Evolutionary conservation across 2,329 filamentous ascomycete genomes (phyloP).

Genomic region (Fusarium sp.): DNA sequence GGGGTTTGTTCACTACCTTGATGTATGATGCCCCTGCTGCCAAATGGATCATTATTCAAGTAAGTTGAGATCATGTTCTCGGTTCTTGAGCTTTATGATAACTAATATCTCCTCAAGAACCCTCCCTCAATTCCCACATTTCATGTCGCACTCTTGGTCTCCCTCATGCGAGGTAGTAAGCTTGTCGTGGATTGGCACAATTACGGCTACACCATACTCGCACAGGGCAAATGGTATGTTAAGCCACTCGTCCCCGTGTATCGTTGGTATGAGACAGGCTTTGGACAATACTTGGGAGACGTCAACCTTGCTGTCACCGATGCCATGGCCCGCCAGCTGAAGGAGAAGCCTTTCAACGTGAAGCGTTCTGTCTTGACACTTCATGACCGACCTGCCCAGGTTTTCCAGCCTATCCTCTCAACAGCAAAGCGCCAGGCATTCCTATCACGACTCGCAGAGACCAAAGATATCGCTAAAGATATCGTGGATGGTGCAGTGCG

Average conservation of each 20-base stretch:
- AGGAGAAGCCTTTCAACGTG: conserved; percentile 71
- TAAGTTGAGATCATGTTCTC: conserved; percentile 46
- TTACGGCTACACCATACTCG: conserved; percentile 95
- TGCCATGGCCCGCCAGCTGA: conserved; percentile 84
- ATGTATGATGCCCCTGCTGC: conserved; percentile 79
- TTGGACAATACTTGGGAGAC: conserved; percentile 74
- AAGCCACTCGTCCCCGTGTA: conserved; percentile 85
- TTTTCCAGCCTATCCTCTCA: conserved; percentile 78
- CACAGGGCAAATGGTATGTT: conserved; percentile 62
- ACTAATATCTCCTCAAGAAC: conserved; percentile 66
- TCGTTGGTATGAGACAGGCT: conserved; percentile 78
- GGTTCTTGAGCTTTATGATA: background rate
- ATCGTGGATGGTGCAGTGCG: conserved; percentile 69
- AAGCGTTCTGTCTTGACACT: conserved; percentile 74
- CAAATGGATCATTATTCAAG: conserved; percentile 87
- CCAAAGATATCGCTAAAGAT: conserved; percentile 66
- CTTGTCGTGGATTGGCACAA: conserved; percentile 99
- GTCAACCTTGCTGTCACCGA: conserved; percentile 89
- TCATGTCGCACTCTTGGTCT: conserved; percentile 76
- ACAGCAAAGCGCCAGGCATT: conserved; percentile 64
- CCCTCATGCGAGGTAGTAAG: conserved; percentile 80
- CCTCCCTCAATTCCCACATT: conserved; percentile 95
- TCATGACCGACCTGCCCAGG: conserved; percentile 85
- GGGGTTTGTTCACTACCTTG: conserved; percentile 75
- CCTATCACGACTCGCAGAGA: conserved; percentile 73